Evolutionary conservation across 257 asterid genomes (phyloP).

Genomic region (Solanum tarapatanum): DNA sequence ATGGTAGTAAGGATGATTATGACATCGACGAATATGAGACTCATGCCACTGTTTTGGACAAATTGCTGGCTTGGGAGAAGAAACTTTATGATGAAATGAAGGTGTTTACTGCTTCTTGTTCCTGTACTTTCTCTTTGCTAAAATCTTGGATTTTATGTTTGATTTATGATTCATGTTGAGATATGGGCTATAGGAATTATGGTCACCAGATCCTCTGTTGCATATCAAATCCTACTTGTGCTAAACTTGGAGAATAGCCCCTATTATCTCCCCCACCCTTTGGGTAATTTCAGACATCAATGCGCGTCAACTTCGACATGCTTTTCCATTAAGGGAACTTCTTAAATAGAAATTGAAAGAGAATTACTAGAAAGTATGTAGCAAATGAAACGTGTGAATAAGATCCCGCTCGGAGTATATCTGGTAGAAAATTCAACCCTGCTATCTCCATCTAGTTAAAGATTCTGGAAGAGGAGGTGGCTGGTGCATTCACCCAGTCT

Average conservation of each 20-base stretch:
- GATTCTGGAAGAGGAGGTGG: background rate
- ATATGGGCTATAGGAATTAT: background rate
- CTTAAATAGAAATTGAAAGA: background rate
- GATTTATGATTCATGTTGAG: background rate
- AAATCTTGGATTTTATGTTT: background rate
- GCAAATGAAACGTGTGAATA: background rate
- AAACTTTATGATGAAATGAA: slow-evolving; percentile 95
- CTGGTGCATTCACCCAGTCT: background rate
- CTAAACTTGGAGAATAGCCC: background rate
- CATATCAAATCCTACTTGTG: background rate
- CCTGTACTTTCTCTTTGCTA: background rate
- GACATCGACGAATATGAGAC: slow-evolving; percentile 69
- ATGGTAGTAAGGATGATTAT: slow-evolving; percentile 38
- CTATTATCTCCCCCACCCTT: background rate
- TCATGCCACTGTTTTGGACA: slow-evolving; percentile 91
- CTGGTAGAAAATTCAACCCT: background rate
- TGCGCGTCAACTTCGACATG: background rate
- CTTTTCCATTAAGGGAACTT: background rate
- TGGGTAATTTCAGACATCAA: background rate
- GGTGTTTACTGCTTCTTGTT: slow-evolving; percentile 25
- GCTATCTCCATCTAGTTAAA: background rate
- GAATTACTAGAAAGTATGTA: background rate
- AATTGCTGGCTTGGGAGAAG: slow-evolving; percentile 97
- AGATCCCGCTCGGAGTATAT: background rate
- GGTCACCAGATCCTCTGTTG: background rate